phyloP scores from a whole-genome alignment of 108 stramenopile species.

The Stephanodiscus triporus region DNA sequence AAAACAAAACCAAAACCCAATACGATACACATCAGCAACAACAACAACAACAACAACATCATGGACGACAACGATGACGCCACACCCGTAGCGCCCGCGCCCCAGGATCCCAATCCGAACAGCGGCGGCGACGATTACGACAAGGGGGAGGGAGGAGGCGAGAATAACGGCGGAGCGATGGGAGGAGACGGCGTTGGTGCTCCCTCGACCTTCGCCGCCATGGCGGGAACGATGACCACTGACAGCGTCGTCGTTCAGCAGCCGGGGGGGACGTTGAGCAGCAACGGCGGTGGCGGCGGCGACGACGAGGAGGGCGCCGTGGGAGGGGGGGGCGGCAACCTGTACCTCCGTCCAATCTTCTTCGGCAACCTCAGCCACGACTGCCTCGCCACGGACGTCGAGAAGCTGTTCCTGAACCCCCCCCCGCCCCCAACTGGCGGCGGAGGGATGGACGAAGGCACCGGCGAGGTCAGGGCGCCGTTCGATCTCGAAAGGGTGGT shows the following conservation, averaged over 20 bases:
- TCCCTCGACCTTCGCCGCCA: too few relatives aligned
- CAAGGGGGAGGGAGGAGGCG: not conserved
- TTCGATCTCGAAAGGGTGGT: conserved; percentile 23
- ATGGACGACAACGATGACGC: conserved; percentile 8
- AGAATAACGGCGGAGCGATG: conserved; percentile 2
- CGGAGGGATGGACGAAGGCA: conserved; percentile 12
- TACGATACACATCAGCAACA: too few relatives aligned
- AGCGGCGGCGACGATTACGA: not conserved
- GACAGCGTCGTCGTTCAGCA: not conserved
- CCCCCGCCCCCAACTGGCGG: conserved; percentile 6
- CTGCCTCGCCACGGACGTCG: conserved; percentile 57
- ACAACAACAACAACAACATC: not conserved
- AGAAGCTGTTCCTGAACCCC: conserved; percentile 57
- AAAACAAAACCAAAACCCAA: too few relatives aligned
- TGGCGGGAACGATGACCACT: not conserved
- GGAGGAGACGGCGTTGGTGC: not conserved
- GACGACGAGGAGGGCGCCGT: not conserved
- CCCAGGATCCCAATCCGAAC: conserved; percentile 3
- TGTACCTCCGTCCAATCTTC: conserved; percentile 66
- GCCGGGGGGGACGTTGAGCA: not conserved
- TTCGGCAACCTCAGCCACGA: conserved; percentile 67
- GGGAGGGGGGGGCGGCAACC: conserved; percentile 8
- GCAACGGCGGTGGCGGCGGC: not conserved
- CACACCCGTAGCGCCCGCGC: not conserved
- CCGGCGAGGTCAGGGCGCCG: conserved; percentile 5